Evolutionary conservation across 2,329 filamentous ascomycete genomes (phyloP), one percentile per base, ranked within the genome.

Genomic region (Golovinomyces cichoracearum): DNA sequence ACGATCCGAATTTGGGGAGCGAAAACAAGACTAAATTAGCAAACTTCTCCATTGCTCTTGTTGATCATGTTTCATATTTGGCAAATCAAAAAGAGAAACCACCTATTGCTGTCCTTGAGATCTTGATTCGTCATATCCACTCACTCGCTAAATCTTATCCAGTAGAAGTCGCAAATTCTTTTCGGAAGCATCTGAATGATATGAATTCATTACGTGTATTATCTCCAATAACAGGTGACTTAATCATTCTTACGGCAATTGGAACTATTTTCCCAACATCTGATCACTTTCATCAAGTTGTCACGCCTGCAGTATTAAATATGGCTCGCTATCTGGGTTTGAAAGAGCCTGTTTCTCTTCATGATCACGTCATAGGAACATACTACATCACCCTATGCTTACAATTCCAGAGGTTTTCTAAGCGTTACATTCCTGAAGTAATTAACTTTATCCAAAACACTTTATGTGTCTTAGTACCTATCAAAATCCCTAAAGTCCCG

Each of bases 201-300:
- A 68, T 77, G 38, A 63, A 65, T 46, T 55, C 64, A 27, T 57
- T 61, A 27, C 66, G 74, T 31, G 66, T 71, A 4, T 62, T 76
- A 31, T 62, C 65, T 6, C 74, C 69, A 56, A 72, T 62, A 58
- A 71, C 61, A 56, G 83, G 83, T 17, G 86, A 98, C 57, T 65
- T 98, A 19, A 65, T 85, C 21, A 65, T 93, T n/a, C 66, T 98
- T 31, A 86, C 83, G 0, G 85, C 83, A 0, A 74, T 94, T 51
- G 76, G 79, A 37, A 77, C 76, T 1, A 81, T 92, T 48, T 98
- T 93, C 58, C 86, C 90, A 4, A 93, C 90, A 0, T 94, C 86
- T 0, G 90, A 98, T 63, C 86, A 95, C 64, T 98, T 95, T 63
- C 90, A 98, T 58, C 80, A 90, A 57, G 83, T 95, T 31, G 80